Base-by-base conservation (phyloP, 225 moss, liverwort and hornwort species). In the Takakia lepidozioides region DNA sequence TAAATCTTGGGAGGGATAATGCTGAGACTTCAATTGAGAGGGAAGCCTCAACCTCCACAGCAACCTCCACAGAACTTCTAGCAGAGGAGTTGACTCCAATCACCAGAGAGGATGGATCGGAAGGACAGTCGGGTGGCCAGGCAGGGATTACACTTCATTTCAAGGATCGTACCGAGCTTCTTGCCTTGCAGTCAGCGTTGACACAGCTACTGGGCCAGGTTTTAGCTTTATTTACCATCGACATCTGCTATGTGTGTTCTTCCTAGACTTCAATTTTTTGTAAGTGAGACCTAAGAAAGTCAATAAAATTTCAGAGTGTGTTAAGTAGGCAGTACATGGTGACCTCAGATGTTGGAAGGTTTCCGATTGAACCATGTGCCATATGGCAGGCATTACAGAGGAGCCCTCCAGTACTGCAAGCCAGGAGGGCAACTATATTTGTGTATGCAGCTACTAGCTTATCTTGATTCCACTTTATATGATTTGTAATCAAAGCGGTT, bases 141-240 rank as follows among this genome's bases (percentile, higher is more conserved):
- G 17, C 67, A 48, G 57, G 56, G 6, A 58, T 87, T 42, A 85
- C 78, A 32, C 61, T 92, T 38, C 66, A 70, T 36, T 71, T 92
- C 42, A 77, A 75, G 45, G 77, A 75, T 48, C 51, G 49, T 49
- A 45, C 68, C 20, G 92, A 92, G 54, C 58, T 87, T 29, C 58
- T 70, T 51, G 74, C 77, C 29, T 54, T 92, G 66, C 80, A 80
- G 57, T 87, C 85, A 41, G 84, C 82, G 25, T 69, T 92, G 50
- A 66, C 63, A 38, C 87, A 85, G 59, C 67, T 87, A 63, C 67
- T 87, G 54, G 71, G 74, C 26, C 87, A 92, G 87, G 92, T 92
- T 54, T 19, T 24, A 43, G 19, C 30, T 56, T 30, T 37, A 27
- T 41, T 41, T 18, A 28, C 28, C 34, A 11, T 20, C 0, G 15